Percentiles rank a stretch among this genome's conserved stretches.
Evolutionary conservation across 78 protist genomes (phyloP).

Genomic region (Thecamonas trahens): DNA sequence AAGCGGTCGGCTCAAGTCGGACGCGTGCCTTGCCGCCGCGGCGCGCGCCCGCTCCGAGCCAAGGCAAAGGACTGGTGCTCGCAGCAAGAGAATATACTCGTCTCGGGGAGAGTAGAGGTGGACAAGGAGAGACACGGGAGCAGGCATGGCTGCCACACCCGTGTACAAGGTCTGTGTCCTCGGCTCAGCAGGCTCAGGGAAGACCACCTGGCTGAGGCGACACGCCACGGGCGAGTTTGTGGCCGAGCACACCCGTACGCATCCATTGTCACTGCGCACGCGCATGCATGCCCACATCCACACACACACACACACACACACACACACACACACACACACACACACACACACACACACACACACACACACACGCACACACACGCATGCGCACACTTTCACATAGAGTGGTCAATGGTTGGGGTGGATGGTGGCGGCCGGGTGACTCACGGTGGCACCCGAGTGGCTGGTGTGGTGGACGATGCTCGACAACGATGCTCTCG

Average conservation of each 20-base stretch:
- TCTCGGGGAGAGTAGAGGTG: too few relatives aligned
- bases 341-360: constrained; percentile 15
- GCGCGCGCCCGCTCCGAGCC: too few relatives aligned
- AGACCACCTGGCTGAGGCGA: background rate
- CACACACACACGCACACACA: constrained; percentile 9
- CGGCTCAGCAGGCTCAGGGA: background rate
- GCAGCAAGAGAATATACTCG: too few relatives aligned
- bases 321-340: constrained; percentile 8
- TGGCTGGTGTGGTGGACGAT: too few relatives aligned
- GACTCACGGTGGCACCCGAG: too few relatives aligned
- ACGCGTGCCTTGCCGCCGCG: too few relatives aligned
- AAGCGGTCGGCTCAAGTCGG: too few relatives aligned
- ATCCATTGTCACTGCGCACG: background rate
- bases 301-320: constrained; percentile 12
- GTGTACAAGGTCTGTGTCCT: background rate
- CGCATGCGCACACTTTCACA: background rate
- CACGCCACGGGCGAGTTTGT: background rate
- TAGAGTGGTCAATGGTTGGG: background rate
- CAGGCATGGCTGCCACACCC: background rate
- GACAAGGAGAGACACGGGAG: too few relatives aligned
- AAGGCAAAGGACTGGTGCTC: too few relatives aligned
- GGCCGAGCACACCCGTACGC: background rate
- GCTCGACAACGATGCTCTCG: too few relatives aligned
- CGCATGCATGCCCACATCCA: background rate
- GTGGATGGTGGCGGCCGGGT: too few relatives aligned